Conservation (phyloP, 352 stramenopile species). For the Pythium periplocum region DNA sequence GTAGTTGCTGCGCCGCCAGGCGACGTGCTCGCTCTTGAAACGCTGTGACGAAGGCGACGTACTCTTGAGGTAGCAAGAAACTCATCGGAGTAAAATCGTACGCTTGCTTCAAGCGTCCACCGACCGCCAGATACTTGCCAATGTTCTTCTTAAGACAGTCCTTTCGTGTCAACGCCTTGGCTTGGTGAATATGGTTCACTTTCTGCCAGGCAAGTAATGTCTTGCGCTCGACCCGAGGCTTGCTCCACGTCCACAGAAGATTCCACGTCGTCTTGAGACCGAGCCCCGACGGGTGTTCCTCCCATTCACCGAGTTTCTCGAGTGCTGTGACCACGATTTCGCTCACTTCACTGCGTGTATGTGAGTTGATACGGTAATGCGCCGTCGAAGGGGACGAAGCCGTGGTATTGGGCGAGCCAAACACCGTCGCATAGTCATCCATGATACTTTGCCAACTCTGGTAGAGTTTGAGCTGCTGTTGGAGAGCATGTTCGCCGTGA, state of each 20-base stretch:
- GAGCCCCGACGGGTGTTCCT: slow-evolving; percentile 68
- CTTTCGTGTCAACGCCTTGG: slow-evolving; percentile 90
- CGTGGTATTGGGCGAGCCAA: slow-evolving; percentile 37
- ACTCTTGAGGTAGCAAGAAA: slow-evolving; percentile 92
- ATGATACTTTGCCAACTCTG: slow-evolving; percentile 82
- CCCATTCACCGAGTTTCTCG: slow-evolving; percentile 51
- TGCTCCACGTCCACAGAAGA: slow-evolving; percentile 89
- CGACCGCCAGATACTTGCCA: slow-evolving; percentile 51
- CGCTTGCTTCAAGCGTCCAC: slow-evolving; percentile 42
- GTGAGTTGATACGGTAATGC: slow-evolving; percentile 82
- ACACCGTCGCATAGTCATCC: slow-evolving; percentile 82
- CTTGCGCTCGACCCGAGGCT: slow-evolving; percentile 74
- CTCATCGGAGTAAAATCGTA: slow-evolving; percentile 91
- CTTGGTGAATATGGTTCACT: slow-evolving; percentile 93
- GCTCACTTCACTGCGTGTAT: slow-evolving; percentile 66
- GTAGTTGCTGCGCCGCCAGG: slow-evolving; percentile 9
- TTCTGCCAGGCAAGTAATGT: slow-evolving; percentile 90
- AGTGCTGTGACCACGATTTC: slow-evolving; percentile 76
- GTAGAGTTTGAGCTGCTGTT: slow-evolving; percentile 75
- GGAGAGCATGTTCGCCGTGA: slow-evolving; percentile 41
- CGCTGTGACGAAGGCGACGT: slow-evolving; percentile 83
- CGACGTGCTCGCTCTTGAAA: slow-evolving; percentile 53
- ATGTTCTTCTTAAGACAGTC: slow-evolving; percentile 91
- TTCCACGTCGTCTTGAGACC: slow-evolving; percentile 90
- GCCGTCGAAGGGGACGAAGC: slow-evolving; percentile 32